A percentile compares a stretch with the other conserved stretches of the same genome.
phyloP scores from a whole-genome alignment of 1,139 yeast genomes.

The Kazachstania sp. region DNA sequence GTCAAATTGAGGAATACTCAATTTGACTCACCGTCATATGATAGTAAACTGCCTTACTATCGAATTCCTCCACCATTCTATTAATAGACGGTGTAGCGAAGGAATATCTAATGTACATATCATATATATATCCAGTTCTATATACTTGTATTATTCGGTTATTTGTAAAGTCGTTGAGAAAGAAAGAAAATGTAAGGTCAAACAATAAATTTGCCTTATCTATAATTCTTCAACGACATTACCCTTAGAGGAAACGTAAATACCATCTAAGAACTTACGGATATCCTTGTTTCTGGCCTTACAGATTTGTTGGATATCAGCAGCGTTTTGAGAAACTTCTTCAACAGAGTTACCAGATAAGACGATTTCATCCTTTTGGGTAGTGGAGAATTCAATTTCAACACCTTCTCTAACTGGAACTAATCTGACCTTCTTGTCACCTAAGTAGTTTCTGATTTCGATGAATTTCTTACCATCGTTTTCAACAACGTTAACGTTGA shows the following conservation, averaged over 20 bases:
- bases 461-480: slow-evolving; percentile 66
- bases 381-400: slow-evolving; percentile 65
- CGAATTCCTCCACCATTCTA: neutral
- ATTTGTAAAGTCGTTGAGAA: neutral
- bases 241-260: slow-evolving; percentile 97
- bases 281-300: slow-evolving; percentile 99
- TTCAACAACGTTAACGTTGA: slow-evolving; percentile 84
- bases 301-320: slow-evolving; percentile 97
- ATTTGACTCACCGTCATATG: neutral
- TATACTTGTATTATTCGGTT: neutral
- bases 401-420: slow-evolving; percentile 87
- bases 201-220: slow-evolving; percentile 1
- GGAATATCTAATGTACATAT: slow-evolving; percentile 1
- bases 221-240: slow-evolving; percentile 47
- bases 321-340: slow-evolving; percentile 97
- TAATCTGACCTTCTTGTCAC: slow-evolving; percentile 93
- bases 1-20: neutral
- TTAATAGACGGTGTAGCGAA: neutral
- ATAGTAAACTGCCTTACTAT: neutral
- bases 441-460: slow-evolving; percentile 99
- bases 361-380: slow-evolving; percentile 90
- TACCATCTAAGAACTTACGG: slow-evolving; percentile 99
- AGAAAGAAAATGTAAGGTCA: too few species aligned
- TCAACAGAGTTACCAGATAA: slow-evolving; percentile 95
- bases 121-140: neutral